Evolutionary conservation across 2,329 filamentous ascomycete species (phyloP), one percentile per base, ranked within the genome.

Genomic region (Colletotrichum echinochloae): DNA sequence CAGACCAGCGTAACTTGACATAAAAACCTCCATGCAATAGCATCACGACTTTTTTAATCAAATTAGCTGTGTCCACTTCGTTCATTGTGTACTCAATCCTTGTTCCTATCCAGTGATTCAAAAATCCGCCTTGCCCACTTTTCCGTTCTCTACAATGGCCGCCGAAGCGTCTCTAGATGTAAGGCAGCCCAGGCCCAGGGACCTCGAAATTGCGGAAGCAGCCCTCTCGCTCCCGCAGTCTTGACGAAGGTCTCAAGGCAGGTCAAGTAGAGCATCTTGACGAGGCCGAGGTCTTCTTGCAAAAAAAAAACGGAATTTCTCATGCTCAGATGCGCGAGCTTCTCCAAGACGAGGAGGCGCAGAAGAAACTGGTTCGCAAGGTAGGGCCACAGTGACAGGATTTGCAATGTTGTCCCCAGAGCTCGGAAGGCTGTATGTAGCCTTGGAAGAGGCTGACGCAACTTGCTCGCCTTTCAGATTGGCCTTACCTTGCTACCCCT

Each of bases 281-380:
- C 70, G 82, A 84, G 66, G 83, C 82, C 6, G 84, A 84, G 59
- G 73, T 84, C 48, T 87, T 87, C 70, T 80, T 88, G 0, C 81
- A 79, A n/a, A 77, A 86, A 46, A 79, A 86, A 48, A 79, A 86
- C 75, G 82, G 82, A 65, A 81, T 85, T 72, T 81, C 78, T 5
- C 76, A 80, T n/a, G 77, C 80, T 5, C 79, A 83, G 37, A 74
- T 87, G 5, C 77, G 82, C 14, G 79, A 81, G 26, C 77, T 88
- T 11, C 77, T 88, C 1, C 74, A 80, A 30, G 85, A 88, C 70
- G 74, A 80, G 23, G 69, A 71, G 7, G 60, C 69, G 7, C 73
- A 75, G 65, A 76, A 77, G 54, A 70, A 62, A 44, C 49, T 66
- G 1, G 63, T 66, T 8, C 55, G 56, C 1, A 57, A 46, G 33